phyloP scores from a whole-genome alignment of 164 flowering plant species.

The Chloranthus sessilifolius region DNA sequence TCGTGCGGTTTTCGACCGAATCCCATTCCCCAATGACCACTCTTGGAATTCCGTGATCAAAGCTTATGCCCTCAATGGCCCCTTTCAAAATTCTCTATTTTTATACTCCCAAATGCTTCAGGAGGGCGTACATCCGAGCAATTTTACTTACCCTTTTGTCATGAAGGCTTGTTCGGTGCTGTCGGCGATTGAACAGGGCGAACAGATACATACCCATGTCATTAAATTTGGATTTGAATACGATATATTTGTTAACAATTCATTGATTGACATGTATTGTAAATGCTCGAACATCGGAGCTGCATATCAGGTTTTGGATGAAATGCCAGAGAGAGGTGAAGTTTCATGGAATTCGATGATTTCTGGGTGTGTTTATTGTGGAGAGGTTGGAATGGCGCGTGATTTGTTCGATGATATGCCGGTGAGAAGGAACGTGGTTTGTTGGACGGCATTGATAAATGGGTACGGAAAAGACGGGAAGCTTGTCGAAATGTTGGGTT shows the following conservation, averaged over 20 bases:
- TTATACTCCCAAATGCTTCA: conserved; percentile 25
- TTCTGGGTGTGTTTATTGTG: conserved; percentile 20
- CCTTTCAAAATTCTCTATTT: conserved; percentile 15
- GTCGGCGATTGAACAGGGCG: conserved; percentile 4
- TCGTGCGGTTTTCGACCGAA: conserved; percentile 20
- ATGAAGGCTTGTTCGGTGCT: conserved; percentile 26
- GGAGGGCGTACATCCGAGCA: conserved; percentile 13
- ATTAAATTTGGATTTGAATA: conserved; percentile 11
- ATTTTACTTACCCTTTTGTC: conserved; percentile 30
- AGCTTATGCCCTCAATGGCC: conserved; percentile 15
- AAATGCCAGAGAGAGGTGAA: conserved; percentile 27
- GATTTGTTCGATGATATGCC: conserved; percentile 29
- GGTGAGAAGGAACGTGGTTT: conserved; percentile 26
- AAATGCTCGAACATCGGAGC: conserved; percentile 15
- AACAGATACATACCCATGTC: conserved; percentile 10
- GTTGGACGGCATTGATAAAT: conserved; percentile 35
- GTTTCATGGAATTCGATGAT: conserved; percentile 35
- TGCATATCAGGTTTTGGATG: conserved; percentile 23
- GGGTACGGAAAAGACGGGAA: conserved; percentile 30
- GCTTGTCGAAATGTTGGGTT: conserved; percentile 20
- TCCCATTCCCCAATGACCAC: conserved; percentile 19
- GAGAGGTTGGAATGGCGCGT: conserved; percentile 20
- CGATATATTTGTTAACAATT: conserved; percentile 7
- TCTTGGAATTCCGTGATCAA: conserved; percentile 27
- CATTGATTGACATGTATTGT: conserved; percentile 17